These are phyloP conservation scores for Triticum aestivum DNA, from an alignment of 176 grass and related monocot species.

Conservation along the genomic window DNA sequence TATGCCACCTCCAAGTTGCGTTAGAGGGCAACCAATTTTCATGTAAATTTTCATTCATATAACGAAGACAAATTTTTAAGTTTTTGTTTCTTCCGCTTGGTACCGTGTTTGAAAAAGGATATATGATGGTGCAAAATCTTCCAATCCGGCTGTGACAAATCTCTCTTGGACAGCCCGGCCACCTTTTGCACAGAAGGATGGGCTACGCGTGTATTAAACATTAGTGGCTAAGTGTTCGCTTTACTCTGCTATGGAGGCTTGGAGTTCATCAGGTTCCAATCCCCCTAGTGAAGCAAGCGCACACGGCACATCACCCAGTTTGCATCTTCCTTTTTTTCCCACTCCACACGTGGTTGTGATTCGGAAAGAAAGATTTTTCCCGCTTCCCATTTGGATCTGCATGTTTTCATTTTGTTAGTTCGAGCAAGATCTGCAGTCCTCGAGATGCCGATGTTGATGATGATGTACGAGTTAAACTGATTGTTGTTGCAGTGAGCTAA, in stretches of 20 bases:
- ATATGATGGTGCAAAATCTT: constrained; percentile 69
- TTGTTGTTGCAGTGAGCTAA: not conserved
- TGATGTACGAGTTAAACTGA: not conserved
- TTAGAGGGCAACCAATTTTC: no score
- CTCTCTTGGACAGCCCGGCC: constrained; percentile 69
- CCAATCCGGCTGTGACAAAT: constrained; percentile 84
- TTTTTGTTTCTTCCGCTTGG: no score
- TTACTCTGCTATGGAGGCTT: constrained; percentile 29
- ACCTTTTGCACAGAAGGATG: constrained; percentile 80
- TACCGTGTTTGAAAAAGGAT: no score
- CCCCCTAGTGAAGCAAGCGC: constrained; percentile 37
- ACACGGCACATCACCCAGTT: constrained; percentile 10
- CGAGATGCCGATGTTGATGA: not conserved
- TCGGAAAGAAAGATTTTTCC: not conserved
- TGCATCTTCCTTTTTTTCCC: not conserved
- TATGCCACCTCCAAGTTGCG: not conserved
- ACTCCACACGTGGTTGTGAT: not conserved
- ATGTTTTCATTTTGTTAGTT: not conserved
- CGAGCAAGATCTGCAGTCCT: no score
- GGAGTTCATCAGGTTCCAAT: constrained; percentile 36
- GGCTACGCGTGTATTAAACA: constrained; percentile 6
- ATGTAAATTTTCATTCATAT: no score
- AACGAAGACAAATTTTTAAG: not conserved
- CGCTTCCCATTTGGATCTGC: not conserved
- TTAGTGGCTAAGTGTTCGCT: constrained; percentile 26